phyloP scores from a whole-genome alignment of 1,284 basidiomycete genomes.

The Xanthoconium separans region DNA sequence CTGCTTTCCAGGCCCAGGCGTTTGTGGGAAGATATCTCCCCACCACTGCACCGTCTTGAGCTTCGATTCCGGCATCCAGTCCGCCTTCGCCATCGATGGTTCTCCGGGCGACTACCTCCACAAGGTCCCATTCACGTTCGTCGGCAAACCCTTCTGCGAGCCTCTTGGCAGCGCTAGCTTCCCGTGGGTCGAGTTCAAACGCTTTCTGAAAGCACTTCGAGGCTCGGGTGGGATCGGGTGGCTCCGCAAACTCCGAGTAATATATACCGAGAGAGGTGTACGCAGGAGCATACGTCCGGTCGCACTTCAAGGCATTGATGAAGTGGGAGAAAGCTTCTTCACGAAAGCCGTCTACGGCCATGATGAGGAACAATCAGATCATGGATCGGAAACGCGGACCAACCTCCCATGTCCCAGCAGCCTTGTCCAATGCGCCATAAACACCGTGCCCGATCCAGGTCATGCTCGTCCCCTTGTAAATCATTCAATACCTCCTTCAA shows the following conservation, averaged over 20 bases:
- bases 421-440: conserved; percentile 84
- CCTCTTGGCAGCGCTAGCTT: conserved; percentile 81
- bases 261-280: conserved; percentile 94
- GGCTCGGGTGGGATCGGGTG: conserved; percentile 81
- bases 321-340: conserved; percentile 79
- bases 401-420: conserved; percentile 76
- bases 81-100: conserved; percentile 94
- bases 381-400: conserved; percentile 24
- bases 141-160: conserved; percentile 91
- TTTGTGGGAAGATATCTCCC: conserved; percentile 73
- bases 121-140: conserved; percentile 93
- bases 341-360: conserved; percentile 38
- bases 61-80: conserved; percentile 57
- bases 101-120: conserved; percentile 88
- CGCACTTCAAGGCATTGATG: conserved; percentile 80
- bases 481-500: conserved; percentile 61
- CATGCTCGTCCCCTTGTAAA: conserved; percentile 51
- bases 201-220: conserved; percentile 99
- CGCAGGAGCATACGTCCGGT: conserved; percentile 80
- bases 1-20: conserved; percentile 98
- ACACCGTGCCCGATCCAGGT: conserved; percentile 69
- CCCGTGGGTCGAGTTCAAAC: conserved; percentile 92
- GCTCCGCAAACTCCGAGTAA: conserved; percentile 71
- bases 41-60: conserved; percentile 43
- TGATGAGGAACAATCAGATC: conserved; percentile 7